Percentiles rank a stretch among this genome's conserved stretches.
Evolutionary conservation across 805 yeast species (phyloP).

Genomic region (Saturnispora dispora): DNA sequence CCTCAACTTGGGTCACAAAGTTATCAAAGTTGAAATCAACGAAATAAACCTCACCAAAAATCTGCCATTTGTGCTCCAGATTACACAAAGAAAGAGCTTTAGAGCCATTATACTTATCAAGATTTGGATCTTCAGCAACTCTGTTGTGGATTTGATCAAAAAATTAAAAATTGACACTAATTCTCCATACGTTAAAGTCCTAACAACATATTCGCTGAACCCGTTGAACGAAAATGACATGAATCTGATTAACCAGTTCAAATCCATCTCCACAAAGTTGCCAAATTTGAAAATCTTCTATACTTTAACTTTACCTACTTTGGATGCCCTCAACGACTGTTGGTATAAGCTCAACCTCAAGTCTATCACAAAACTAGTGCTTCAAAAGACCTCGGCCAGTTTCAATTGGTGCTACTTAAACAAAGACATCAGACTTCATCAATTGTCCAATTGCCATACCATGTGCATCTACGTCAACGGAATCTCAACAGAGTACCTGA

Average conservation of each 20-base stretch:
- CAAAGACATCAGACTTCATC: neutral
- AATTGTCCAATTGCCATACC: neutral
- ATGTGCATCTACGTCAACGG: conserved; percentile 7
- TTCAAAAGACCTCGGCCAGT: conserved; percentile 5
- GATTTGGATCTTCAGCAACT: conserved; percentile 5
- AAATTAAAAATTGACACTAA: neutral
- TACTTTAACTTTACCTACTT: conserved; percentile 5
- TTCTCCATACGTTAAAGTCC: neutral
- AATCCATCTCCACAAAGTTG: neutral
- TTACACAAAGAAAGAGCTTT: neutral
- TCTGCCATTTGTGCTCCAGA: neutral
- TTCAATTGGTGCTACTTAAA: conserved; percentile 5
- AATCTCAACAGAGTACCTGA: conserved; percentile 5
- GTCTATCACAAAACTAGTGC: conserved; percentile 1
- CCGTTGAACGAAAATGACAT: conserved; percentile 3
- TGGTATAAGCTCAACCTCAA: conserved; percentile 1
- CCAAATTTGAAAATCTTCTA: conserved; percentile 1
- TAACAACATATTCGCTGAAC: conserved; percentile 4
- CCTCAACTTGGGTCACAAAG: neutral
- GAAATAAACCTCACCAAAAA: conserved; percentile 1
- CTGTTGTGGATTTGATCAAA: neutral
- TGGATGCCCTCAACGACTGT: conserved; percentile 3
- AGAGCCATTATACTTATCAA: neutral
- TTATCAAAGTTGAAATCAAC: conserved; percentile 1
- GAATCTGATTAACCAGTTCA: conserved; percentile 1